Evolutionary conservation across 139 green algal species (phyloP).

Genomic region (Chlamydomonas sphaeroides): DNA sequence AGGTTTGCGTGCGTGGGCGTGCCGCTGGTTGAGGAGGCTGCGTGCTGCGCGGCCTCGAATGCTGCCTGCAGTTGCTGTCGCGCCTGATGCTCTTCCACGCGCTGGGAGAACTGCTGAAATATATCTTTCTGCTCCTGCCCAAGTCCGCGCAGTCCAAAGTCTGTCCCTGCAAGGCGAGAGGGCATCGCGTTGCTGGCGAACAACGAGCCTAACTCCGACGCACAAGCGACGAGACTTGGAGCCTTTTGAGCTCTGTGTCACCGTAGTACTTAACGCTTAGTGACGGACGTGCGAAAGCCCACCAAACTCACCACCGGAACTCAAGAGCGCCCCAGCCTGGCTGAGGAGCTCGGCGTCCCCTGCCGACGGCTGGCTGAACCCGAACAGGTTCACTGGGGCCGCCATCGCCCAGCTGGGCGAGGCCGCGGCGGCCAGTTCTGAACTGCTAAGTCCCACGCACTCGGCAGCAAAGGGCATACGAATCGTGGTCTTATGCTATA

Average conservation of each 20-base stretch:
- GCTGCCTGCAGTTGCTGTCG: constrained; percentile 1
- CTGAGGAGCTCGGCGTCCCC: neutral
- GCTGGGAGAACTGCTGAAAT: constrained; percentile 3
- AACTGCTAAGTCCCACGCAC: no score
- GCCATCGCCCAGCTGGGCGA: no score
- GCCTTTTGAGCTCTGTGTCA: neutral
- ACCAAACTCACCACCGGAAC: no score
- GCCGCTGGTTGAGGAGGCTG: neutral
- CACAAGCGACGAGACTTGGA: no score
- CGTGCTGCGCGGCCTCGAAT: neutral
- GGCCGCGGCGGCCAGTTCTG: no score
- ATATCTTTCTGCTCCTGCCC: constrained; percentile 32
- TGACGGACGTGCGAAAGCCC: neutral
- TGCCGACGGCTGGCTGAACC: neutral
- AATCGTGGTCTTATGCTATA: no score
- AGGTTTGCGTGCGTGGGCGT: constrained; percentile 3
- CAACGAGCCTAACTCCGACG: neutral
- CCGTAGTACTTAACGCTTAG: no score
- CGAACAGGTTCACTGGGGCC: constrained; percentile 21
- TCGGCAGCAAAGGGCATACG: no score
- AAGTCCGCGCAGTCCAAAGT: constrained; percentile 8
- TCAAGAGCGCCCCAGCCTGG: neutral
- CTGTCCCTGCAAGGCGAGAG: neutral
- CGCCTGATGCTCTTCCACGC: constrained; percentile 16
- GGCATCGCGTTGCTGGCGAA: neutral